Conservation (phyloP, 371 early-diverging fungal genomes). For the Actinomortierella ambigua region DNA sequence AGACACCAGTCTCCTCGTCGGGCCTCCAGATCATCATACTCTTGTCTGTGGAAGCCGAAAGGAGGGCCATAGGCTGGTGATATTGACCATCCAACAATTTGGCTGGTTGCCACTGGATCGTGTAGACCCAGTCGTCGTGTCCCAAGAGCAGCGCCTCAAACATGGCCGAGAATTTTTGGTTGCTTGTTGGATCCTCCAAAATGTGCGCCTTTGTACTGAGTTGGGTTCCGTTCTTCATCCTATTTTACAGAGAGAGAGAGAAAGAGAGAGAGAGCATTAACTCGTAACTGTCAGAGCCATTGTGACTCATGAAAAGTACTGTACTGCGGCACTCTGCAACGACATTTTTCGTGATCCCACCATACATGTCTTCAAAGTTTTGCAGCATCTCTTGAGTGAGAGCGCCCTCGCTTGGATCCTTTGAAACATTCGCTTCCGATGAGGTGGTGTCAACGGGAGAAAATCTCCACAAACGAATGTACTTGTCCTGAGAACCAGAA, state of each 20-base stretch:
- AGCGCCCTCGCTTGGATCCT: slow-evolving; percentile 15
- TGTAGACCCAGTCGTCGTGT: slow-evolving; percentile 96
- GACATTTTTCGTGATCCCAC: too few species aligned
- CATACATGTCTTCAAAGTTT: slow-evolving; percentile 63
- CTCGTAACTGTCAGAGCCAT: too few species aligned
- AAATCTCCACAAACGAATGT: slow-evolving; percentile 91
- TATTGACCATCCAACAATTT: slow-evolving; percentile 28
- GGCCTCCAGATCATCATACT: slow-evolving; percentile 93
- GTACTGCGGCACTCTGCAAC: not conserved
- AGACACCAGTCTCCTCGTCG: slow-evolving; percentile 80
- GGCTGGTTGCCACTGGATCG: slow-evolving; percentile 78
- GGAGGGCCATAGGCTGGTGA: slow-evolving; percentile 72
- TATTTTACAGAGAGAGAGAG: slow-evolving; percentile 11
- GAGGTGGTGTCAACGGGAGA: slow-evolving; percentile 44
- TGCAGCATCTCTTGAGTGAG: slow-evolving; percentile 56
- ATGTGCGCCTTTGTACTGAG: slow-evolving; percentile 83
- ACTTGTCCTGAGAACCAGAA: slow-evolving; percentile 90
- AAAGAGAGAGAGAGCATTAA: not conserved
- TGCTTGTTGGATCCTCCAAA: slow-evolving; percentile 47
- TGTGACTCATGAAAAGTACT: too few species aligned
- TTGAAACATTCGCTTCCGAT: not conserved
- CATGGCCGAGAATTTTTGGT: slow-evolving; percentile 67
- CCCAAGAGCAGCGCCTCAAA: slow-evolving; percentile 91
- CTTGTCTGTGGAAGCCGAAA: slow-evolving; percentile 93
- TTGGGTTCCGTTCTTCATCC: slow-evolving; percentile 58